Base-by-base conservation (phyloP, 192 early-diverging fungal species). In the Phlyctochytrium bullatum region DNA sequence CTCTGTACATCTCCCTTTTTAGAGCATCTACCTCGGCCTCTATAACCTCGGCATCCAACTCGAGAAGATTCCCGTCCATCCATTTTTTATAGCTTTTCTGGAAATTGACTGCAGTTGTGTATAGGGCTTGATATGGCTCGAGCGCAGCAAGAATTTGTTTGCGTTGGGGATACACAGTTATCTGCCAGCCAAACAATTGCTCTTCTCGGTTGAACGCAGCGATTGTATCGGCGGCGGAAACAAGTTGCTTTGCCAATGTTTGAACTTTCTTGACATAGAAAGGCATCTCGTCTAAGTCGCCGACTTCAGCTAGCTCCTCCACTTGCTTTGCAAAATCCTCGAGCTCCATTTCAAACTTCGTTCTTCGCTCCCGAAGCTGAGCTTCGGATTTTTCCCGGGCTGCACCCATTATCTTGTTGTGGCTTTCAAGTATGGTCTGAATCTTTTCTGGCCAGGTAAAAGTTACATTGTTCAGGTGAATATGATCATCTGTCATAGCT, bases 251-350 rank as follows among this genome's bases (percentile, higher is more conserved):
- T 20, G 75, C 68, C 52, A 87, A 67, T 16, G 72, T 73, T 62
- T 83, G 79, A 27, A 86, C 86, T 59, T 87, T 87, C 71, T 87
- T 87, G 34, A 87, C 84, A 64, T 87, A 87, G 67, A 87, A 87
- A 4, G 84, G 84, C 83, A 87, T 82, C 63, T 87, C 86, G 61
- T 87, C 86, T 47, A 87, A 67, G 56, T 87, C 86, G 6, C 84
- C 83, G 24, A 87, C 86, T 27, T 87, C 86, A 66, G 68, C 73
- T 2, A 88, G 69, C 62, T 88, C 86, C 14, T 84, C 84, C 23
- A 88, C 81, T 65, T 88, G 86, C 29, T 72, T 64, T 25, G 72
- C 59, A 36, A 88, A 71, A 35, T 88, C 85, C 2, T 85, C 80
- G 29, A 88, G 71, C 67, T 88, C 86, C 12, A 40, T 36, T 47